Percentiles rank a stretch among this genome's conserved stretches.
These are phyloP conservation scores for Penicillium roqueforti DNA, from an alignment of 495 filamentous ascomycete species.

Conservation along the genomic window DNA sequence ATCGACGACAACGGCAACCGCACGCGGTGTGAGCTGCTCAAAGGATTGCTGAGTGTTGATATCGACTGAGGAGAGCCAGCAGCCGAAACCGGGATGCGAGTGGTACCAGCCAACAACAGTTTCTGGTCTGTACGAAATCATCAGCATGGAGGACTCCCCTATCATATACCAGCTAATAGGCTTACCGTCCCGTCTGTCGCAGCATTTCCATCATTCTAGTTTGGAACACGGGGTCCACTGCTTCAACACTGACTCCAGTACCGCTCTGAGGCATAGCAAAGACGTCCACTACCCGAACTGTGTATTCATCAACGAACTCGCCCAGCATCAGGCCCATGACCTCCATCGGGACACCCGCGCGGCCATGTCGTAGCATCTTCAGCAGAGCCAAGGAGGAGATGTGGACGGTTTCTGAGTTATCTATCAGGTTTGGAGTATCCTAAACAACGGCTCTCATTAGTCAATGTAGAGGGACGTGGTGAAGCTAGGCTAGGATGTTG, in stretches of 20 bases:
- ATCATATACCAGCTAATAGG: not conserved
- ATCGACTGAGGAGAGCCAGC: conserved; percentile 97
- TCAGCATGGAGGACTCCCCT: not conserved
- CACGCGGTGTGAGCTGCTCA: conserved; percentile 92
- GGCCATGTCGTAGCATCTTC: conserved; percentile 97
- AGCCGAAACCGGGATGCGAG: conserved; percentile 97
- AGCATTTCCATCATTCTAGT: conserved; percentile 99
- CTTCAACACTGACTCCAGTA: conserved; percentile 96
- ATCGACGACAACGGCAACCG: conserved; percentile 95
- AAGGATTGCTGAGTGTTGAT: conserved; percentile 99
- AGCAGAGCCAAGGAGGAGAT: conserved; percentile 95
- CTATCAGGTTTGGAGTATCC: conserved; percentile 85
- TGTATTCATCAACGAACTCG: conserved; percentile 98
- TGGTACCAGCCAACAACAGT: conserved; percentile 99
- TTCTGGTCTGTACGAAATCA: conserved; percentile 62
- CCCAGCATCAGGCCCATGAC: conserved; percentile 99
- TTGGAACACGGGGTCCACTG: conserved; percentile 97
- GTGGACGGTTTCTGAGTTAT: conserved; percentile 99
- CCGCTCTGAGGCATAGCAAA: conserved; percentile 99
- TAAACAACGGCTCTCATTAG: conserved; percentile 31
- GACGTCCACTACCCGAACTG: conserved; percentile 93
- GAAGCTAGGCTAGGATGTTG: not conserved
- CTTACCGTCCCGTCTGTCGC: conserved; percentile 89
- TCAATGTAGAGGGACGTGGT: not conserved
- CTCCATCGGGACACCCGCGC: conserved; percentile 98